Base-by-base conservation (phyloP, 345 rosid species). In the Populus simonii region DNA sequence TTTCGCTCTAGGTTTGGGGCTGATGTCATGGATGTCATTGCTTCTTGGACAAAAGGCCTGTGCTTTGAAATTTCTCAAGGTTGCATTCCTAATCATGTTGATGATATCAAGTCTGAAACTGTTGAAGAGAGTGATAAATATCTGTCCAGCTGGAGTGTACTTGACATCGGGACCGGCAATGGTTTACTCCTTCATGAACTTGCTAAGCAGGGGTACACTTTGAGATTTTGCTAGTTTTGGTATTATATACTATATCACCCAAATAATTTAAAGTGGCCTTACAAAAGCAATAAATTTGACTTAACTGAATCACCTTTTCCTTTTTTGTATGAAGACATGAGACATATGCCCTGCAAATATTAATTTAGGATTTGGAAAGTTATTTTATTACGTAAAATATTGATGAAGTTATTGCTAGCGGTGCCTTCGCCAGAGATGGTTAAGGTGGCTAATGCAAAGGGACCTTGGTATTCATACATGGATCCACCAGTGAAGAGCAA, bases 141-240 rank as follows among this genome's bases (percentile, higher is more conserved):
- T 84, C 84, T 93, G 89, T 84, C 91, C 82, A 51, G 74, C 79
- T 93, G 99, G 99, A 92, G 88, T 86, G 94, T 93, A 66, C 99
- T 96, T 80, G 99, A 96, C 77, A 81, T 96, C 81, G 99, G 99
- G 82, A 96, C 98, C 25, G 98, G 98, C 76, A 96, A 96, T 83
- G 99, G 98, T 75, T 84, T 96, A 76, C 96, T 96, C 49, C 99
- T 93, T 83, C 99, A 96, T 80, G 93, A 91, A 86, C 93, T 96
- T 87, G 88, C 94, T 82, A 96, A 93, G 85, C 92, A 83, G 79
- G 99, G 99, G 99, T 96, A 81, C 76, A 82, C 71, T 82, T 82
- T 85, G 79, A 45, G 84, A 77, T 81, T 75, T 86, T 84, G 27
- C 76, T 81, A 80, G 80, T 82, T 84, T 59, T 84, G 78, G 83